Evolutionary conservation across 2,329 filamentous ascomycete genomes (phyloP).

Genomic region (Nothopassalora personata): DNA sequence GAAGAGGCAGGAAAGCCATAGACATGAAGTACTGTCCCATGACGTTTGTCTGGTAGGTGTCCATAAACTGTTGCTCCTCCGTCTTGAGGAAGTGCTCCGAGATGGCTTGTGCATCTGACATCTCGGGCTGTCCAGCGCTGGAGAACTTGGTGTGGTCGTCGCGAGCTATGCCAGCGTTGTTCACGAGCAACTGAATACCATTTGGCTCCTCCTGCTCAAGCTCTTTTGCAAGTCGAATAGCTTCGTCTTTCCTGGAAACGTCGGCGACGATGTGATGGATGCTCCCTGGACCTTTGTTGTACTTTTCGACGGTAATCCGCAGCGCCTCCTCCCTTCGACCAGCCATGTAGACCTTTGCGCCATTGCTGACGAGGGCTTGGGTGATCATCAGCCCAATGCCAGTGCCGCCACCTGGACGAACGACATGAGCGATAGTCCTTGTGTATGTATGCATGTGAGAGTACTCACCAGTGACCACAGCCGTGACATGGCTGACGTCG

Average conservation of each 20-base stretch:
- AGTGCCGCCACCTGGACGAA: slow-evolving; percentile 36
- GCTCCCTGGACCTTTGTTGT: slow-evolving; percentile 42
- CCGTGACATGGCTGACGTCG: slow-evolving; percentile 43
- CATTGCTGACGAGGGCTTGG: slow-evolving; percentile 33
- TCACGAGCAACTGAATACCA: slow-evolving; percentile 52
- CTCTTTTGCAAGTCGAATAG: slow-evolving; percentile 38
- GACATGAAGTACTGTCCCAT: slow-evolving; percentile 49
- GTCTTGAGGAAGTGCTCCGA: slow-evolving; percentile 48
- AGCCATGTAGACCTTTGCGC: slow-evolving; percentile 45
- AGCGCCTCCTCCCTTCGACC: slow-evolving; percentile 43
- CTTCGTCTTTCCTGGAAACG: slow-evolving; percentile 48
- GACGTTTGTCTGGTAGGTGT: slow-evolving; percentile 51
- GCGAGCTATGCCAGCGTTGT: slow-evolving; percentile 50
- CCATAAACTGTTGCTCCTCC: slow-evolving; percentile 43
- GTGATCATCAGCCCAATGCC: slow-evolving; percentile 39
- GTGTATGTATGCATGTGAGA: neutral
- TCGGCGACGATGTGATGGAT: slow-evolving; percentile 40
- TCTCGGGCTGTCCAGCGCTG: slow-evolving; percentile 45
- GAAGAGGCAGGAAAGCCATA: slow-evolving; percentile 51
- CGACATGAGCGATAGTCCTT: neutral
- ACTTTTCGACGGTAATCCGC: slow-evolving; percentile 42
- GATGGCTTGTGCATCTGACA: slow-evolving; percentile 44
- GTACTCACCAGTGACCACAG: slow-evolving; percentile 38
- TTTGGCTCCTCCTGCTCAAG: slow-evolving; percentile 43
- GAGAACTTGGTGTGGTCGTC: slow-evolving; percentile 50